A percentile compares a stretch with the other conserved stretches of the same genome.
Evolutionary conservation across 2,329 filamentous ascomycete species (phyloP).

Genomic region (Xylaria sp.): DNA sequence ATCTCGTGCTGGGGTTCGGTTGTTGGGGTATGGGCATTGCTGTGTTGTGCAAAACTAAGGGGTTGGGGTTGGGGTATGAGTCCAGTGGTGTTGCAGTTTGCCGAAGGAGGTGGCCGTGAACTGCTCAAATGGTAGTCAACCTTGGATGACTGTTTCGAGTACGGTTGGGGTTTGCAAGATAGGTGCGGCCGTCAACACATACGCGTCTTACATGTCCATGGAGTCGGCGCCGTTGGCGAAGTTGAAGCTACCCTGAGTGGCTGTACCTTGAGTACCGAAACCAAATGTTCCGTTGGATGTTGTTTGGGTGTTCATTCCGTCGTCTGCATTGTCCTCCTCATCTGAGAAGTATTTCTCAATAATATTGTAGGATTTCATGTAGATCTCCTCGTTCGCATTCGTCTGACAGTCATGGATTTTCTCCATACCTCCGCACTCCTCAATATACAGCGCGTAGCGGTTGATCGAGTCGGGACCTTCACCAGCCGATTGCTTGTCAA

Average conservation of each 20-base stretch:
- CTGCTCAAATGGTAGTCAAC: conserved; percentile 28
- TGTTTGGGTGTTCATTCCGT: conserved; percentile 75
- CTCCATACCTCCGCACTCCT: conserved; percentile 99
- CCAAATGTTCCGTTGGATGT: conserved; percentile 79
- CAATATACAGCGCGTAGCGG: conserved; percentile 96
- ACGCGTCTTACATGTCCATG: conserved; percentile 69
- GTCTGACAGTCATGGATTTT: conserved; percentile 99
- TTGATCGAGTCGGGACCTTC: conserved; percentile 84
- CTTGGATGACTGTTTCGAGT: conserved; percentile 12
- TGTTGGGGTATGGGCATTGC: conserved; percentile 42
- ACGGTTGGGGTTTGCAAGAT: conserved; percentile 15
- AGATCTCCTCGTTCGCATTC: conserved; percentile 99
- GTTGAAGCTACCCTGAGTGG: conserved; percentile 81
- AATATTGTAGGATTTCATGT: conserved; percentile 99
- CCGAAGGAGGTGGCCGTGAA: conserved; percentile 38
- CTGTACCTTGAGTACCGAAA: conserved; percentile 70
- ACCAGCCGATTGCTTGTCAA: conserved; percentile 91
- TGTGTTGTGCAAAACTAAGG: conserved; percentile 48
- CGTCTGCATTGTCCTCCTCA: conserved; percentile 92
- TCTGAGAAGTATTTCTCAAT: conserved; percentile 99
- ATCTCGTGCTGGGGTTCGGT: conserved; percentile 46
- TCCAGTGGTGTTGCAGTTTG: conserved; percentile 43
- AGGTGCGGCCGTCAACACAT: conserved; percentile 1
- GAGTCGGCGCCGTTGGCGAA: conserved; percentile 79
- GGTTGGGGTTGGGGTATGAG: conserved; percentile 39